Base-by-base conservation (phyloP, 192 early-diverging fungal genomes). In the Dissophora ornata region DNA sequence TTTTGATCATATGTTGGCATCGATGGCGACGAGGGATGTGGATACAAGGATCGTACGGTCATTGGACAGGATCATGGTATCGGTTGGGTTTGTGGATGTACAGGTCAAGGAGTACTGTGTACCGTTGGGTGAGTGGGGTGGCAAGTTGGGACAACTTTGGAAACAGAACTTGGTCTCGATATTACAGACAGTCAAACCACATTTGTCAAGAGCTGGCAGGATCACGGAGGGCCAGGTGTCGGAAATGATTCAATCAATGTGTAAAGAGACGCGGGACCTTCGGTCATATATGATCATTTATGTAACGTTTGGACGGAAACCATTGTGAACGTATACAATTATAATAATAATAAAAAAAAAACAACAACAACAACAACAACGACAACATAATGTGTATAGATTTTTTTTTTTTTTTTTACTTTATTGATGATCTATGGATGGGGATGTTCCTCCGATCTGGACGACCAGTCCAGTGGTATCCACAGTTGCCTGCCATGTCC, bases 221-320 rank as follows among this genome's bases (percentile, higher is more conserved):
- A 47, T 62, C 0, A 40, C 22, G 4, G 73, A 67, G 8, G 1
- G 4, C 2, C 64, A 77, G 12, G 56, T 67, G 9, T 12, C 15
- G 45, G 58, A 67, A 33, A 48, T 67, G 51, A 21, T 67, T 1
- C 42, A 41, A n/a, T 52, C 19, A n/a, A 61, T 61, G 57, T 16
- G 25, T 2, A 30, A 42, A 15, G 73, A 77, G 53, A 62, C 64
- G 19, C 7, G 25, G 19, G 41, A 36, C 18, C 47, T n/a, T 26
- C 29, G 46, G 16, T 28, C 45, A 5, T 66, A 62, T 21, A 57
- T 62, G 56, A 77, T 55, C 1, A 54, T 77, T 1, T 77, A 67
- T 77, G 73, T 77, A 19, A 62, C 64, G 8, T 62, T 32, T 36
- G 73, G 73, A 47, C 32, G 63, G 30, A 77, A 77, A 41, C 73